Base-by-base conservation (phyloP, 106 monocot species). In the Platanthera zijinensis region DNA sequence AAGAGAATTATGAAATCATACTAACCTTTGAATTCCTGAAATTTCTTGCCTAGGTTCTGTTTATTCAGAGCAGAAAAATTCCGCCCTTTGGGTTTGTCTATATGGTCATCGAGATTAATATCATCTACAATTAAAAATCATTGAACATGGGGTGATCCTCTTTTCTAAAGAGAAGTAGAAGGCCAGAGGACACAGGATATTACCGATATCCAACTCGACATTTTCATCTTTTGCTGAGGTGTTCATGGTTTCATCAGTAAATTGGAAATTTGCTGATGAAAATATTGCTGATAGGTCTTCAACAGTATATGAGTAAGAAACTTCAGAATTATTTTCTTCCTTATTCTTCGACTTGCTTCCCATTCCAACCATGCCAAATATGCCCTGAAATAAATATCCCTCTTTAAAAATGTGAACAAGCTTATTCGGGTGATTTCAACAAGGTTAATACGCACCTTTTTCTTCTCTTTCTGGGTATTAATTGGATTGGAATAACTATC, bases 141-240 rank as follows among this genome's bases (percentile, higher is more conserved):
- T n/a, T 47, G 57, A 47, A 28, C 72, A 39, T 48, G 14, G 63
- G 51, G 6, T 75, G 22, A 50, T 7, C 50, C 18, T 4, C 7
- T 1, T 73, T 19, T 10, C 48, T 70, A 0, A 74, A 78, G 10
- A 73, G 19, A 57, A 76, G 57, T 11, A 61, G 9, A 50, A 21
- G 71, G 47, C 71, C 2, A 74, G 68, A 75, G 28, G 66, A 19
- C 15, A 70, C 0, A 51, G 72, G 21, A 32, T 11, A 66, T 66
- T 88, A 88, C 90, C 85, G 79, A 91, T 91, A 82, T 85, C 81
- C 72, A 91, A 70, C 30, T 88, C 85, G 51, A 63, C 82, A 68
- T 84, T 78, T 71, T 83, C 80, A 32, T 79, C 78, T 74, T 80
- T 52, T 79, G 51, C 45, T 64, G 82, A 71, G 54, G 17, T 76